A percentile compares a stretch with the other conserved stretches of the same genome.
Evolutionary conservation across 306 rosid species (phyloP).

Genomic region (Adenanthera pavonina): DNA sequence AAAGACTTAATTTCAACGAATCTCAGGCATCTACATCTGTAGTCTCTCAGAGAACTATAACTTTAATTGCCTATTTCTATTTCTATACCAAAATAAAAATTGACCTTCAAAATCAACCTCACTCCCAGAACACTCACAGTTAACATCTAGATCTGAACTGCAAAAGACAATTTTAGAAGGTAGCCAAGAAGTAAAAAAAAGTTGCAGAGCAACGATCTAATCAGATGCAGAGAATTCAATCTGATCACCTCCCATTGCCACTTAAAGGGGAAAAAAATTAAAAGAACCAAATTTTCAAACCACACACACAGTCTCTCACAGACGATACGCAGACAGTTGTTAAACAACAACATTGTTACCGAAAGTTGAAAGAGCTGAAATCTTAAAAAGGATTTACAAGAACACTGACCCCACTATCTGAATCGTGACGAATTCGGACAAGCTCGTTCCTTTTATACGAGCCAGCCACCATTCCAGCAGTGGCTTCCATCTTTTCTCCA

Average conservation of each 20-base stretch:
- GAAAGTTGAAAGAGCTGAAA: not conserved
- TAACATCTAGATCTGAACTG: constrained; percentile 29
- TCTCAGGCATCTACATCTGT: not conserved
- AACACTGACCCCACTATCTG: constrained; percentile 68
- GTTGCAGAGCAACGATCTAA: not conserved
- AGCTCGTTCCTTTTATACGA: constrained; percentile 75
- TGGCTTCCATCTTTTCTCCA: constrained; percentile 59
- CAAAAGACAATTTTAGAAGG: constrained; percentile 6
- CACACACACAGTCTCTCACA: not conserved
- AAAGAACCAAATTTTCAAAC: not conserved
- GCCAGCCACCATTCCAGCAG: constrained; percentile 79
- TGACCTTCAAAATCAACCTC: constrained; percentile 25
- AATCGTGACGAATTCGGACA: constrained; percentile 82
- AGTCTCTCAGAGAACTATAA: constrained; percentile 1
- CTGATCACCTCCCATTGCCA: constrained; percentile 3
- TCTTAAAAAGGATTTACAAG: not conserved
- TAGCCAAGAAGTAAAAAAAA: not conserved
- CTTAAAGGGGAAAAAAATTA: too few species aligned
- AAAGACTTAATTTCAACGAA: not conserved
- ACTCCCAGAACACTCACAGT: not conserved
- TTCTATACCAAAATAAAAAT: not conserved
- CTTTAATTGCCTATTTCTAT: not conserved
- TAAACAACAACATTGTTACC: constrained; percentile 9
- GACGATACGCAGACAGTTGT: not conserved
- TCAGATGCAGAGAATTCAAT: not conserved